Conservation (phyloP, 495 filamentous ascomycete genomes). For the Pyrenula aspistea region DNA sequence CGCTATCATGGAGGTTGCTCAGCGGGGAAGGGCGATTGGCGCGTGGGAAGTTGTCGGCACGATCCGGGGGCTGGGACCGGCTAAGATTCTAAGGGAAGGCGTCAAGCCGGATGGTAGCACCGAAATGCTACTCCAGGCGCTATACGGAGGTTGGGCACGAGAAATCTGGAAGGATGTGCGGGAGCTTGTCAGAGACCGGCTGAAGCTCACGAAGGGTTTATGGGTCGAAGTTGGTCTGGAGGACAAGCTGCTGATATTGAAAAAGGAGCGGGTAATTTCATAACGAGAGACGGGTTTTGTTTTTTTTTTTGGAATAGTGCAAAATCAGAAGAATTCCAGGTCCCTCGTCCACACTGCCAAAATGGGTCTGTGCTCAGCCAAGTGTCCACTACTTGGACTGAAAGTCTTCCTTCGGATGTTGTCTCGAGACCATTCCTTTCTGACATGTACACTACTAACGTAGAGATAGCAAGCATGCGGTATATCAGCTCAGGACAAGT, state of each 20-base stretch:
- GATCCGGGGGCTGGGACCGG: conserved; percentile 58
- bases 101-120: conserved; percentile 8
- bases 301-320: too few species aligned
- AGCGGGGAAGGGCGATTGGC: conserved; percentile 41
- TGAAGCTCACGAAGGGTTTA: neutral
- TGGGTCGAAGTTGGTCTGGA: neutral
- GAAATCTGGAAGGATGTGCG: neutral
- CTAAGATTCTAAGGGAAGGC: conserved; percentile 51
- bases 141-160: neutral
- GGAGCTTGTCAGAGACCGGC: neutral
- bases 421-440: too few species aligned
- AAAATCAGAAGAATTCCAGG: too few species aligned
- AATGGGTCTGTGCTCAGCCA: too few species aligned
- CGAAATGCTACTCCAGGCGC: neutral
- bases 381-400: too few species aligned
- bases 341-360: too few species aligned
- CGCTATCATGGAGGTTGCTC: conserved; percentile 51
- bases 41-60: conserved; percentile 61
- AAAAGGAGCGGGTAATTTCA: neutral
- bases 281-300: too few species aligned
- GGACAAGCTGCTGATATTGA: neutral
- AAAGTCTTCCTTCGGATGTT: too few species aligned
- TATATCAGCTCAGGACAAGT: too few species aligned
- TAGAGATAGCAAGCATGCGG: too few species aligned
- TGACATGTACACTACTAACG: too few species aligned